Evolutionary conservation across 2,329 filamentous ascomycete species (phyloP), one percentile per base, ranked within the genome.

Genomic region (Neonectria ditissima): DNA sequence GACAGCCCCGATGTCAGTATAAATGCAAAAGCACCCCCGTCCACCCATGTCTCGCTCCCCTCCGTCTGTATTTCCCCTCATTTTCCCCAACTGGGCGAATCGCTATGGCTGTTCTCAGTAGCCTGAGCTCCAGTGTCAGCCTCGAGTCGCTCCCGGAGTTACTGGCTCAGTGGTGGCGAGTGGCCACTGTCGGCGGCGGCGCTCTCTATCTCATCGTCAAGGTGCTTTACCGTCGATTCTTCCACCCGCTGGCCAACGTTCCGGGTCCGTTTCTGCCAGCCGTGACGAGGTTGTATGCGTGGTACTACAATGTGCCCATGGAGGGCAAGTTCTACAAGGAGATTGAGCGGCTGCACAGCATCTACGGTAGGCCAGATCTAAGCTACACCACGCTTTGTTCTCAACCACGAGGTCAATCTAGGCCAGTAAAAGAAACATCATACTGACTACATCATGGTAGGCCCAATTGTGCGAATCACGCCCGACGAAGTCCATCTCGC

Each of bases 401-500:
- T 26, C 24, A 26, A 10, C 30, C 18, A 9, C 16, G 20, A 18
- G 13, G 10, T 3, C 9, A 4, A 47, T 20, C 24, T 14, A 24
- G 7, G 45, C n/a, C 13, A 8, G n/a, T n/a, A 10, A 43, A 26
- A 26, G 24, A 32, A 30, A 30, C 3, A 2, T 3, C 30, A 22
- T 5, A 20, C 26, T 57, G 2, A 58, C 34, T 5, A 4, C 13
- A 9, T 30, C 8, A 44, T n/a, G 10, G 24, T 2, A 65, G 67
- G 67, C 8, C 63, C 68, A 14, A 62, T 71, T 44, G 59, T 69
- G 1, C 58, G 68, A 24, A 66, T 69, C 13, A 65, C 65, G 20
- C 68, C 68, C 2, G 59, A 65, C 47, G 67, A 69, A 44, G 58
- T 70, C 5, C 63, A 69, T 41, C 63, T 71, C 14, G 59, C 43